Base-by-base conservation (phyloP, 495 filamentous ascomycete species). In the Penicillium bialowiezense region DNA sequence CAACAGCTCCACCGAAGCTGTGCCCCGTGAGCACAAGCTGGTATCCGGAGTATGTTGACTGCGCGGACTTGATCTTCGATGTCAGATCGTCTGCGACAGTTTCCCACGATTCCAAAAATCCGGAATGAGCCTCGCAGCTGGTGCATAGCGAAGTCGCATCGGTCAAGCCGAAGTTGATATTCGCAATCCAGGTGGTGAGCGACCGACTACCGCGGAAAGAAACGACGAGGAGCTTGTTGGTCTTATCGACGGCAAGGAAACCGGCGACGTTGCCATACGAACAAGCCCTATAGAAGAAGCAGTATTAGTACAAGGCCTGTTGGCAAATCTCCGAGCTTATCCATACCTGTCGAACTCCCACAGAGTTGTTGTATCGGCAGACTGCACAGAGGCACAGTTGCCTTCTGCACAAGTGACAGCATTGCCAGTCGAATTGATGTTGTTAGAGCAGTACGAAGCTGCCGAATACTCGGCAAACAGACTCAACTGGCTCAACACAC, bases 381-480 rank as follows among this genome's bases (percentile, higher is more conserved):
- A 59, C 50, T 83, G 70, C 7, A 90, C 82, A 0, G 67, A 50
- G 1, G 84, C 80, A 61, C 90, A 93, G 46, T 72, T 75, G n/a
- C 65, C 71, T 6, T 66, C 50, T 1, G 63, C 48, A 63, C 90
- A 95, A 10, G 73, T 73, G 15, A 91, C 48, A 10, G 67, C 67
- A 12, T 65, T 61, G n/a, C 64, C 63, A 9, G 68, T 54, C 5
- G 76, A 64, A 35, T 76, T 74, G 41, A 62, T 35, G 44, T 84
- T 74, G 33, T 47, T 70, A 29, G 79, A 71, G 64, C 89, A 93
- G 63, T 88, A 90, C 5, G 82, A 69, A 0, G 88, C 85, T 0
- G 75, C 84, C 1, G 87, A 71, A 63, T 85, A 92, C 59, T 92
- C 80, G 13, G 84, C 78, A 60, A 78, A 88, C 51, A 89, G 70